Evolutionary conservation across 1,284 basidiomycete genomes (phyloP).

Genomic region (Sanghuangporus weigelae): DNA sequence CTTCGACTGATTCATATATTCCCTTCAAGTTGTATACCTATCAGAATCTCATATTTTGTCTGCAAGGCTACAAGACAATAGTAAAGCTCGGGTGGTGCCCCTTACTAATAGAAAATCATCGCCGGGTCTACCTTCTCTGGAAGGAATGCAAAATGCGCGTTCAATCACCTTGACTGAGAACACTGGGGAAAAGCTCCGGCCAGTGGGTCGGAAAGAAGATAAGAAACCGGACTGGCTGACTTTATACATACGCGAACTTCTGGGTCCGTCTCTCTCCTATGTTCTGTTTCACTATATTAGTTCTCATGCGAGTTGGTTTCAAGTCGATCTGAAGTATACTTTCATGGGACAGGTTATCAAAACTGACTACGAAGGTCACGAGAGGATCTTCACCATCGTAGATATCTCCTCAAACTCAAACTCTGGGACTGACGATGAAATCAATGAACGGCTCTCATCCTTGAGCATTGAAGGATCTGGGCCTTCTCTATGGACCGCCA

Average conservation of each 20-base stretch:
- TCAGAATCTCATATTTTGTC: slow-evolving; percentile 56
- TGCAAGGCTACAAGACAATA: slow-evolving; percentile 44
- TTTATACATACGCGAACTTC: slow-evolving; percentile 12
- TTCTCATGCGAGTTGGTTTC: neutral
- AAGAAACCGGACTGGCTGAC: slow-evolving; percentile 13
- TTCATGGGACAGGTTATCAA: slow-evolving; percentile 8
- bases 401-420: slow-evolving; percentile 38
- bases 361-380: slow-evolving; percentile 40
- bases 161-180: slow-evolving; percentile 49
- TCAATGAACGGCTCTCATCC: slow-evolving; percentile 37
- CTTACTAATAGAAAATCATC: slow-evolving; percentile 39
- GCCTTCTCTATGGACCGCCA: slow-evolving; percentile 47
- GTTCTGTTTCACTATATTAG: neutral
- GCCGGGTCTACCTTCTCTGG: slow-evolving; percentile 44
- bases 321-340: slow-evolving; percentile 17
- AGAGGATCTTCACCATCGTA: slow-evolving; percentile 48
- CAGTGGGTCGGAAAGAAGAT: slow-evolving; percentile 11
- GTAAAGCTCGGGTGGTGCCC: slow-evolving; percentile 42
- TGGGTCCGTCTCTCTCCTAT: neutral
- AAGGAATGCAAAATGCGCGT: slow-evolving; percentile 43
- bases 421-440: slow-evolving; percentile 26
- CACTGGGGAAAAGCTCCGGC: slow-evolving; percentile 8
- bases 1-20: neutral
- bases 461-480: slow-evolving; percentile 35
- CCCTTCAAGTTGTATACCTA: slow-evolving; percentile 43